Evolutionary conservation across 1,284 basidiomycete species (phyloP).

Genomic region (Cerrena zonata): DNA sequence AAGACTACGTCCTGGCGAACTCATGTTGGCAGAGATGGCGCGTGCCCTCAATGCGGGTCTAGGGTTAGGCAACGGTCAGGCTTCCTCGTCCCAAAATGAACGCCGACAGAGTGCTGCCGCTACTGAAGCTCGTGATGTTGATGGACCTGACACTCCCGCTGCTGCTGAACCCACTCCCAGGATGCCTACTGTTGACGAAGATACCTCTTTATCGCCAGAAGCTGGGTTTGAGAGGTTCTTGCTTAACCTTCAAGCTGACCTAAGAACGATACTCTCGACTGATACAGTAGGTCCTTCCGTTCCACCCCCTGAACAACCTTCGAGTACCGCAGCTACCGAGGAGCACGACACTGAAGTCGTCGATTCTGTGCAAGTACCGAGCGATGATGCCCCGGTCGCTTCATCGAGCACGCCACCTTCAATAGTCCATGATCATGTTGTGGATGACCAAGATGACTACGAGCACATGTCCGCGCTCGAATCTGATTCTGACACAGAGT

Average conservation of each 20-base stretch:
- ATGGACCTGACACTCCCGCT: conserved; percentile 7
- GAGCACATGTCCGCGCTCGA: not conserved
- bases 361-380: conserved; percentile 4
- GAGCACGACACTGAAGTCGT: conserved; percentile 11
- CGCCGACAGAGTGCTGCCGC: not conserved
- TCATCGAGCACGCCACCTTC: not conserved
- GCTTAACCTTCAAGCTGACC: conserved; percentile 64
- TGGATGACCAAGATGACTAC: conserved; percentile 15
- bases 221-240: conserved; percentile 74
- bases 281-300: conserved; percentile 10
- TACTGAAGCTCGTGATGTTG: conserved; percentile 5
- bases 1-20: conserved; percentile 34
- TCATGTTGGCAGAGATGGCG: conserved; percentile 71
- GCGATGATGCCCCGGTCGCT: not conserved
- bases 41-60: conserved; percentile 68
- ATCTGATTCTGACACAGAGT: conserved; percentile 18
- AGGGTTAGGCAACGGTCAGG: conserved; percentile 32
- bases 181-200: conserved; percentile 9
- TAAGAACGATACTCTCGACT: conserved; percentile 50
- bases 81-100: not conserved
- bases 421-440: not conserved
- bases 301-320: conserved; percentile 1
- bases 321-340: conserved; percentile 27
- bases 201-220: conserved; percentile 42
- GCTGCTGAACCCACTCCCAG: too few relatives aligned